Evolutionary conservation across 768 basidiomycete species (phyloP), one percentile per base, ranked within the genome.

Genomic region (Podaxis mareebaensis): DNA sequence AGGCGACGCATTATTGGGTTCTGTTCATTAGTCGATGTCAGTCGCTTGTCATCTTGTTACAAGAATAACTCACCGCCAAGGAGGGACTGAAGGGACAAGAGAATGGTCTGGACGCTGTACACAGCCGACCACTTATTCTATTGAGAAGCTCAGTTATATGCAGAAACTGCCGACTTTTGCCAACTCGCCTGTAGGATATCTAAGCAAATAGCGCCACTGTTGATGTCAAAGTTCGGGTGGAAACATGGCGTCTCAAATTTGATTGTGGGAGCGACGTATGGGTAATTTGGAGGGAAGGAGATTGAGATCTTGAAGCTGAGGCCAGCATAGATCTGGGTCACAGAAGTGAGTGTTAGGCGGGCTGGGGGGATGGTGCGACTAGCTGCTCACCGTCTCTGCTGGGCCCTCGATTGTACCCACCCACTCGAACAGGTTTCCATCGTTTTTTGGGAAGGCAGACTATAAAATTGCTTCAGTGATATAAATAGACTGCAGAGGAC

Each of bases 81-180:
- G 40, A 96, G 78, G 10, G 91, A 93, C 71, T 96, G 95, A 61
- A 96, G 75, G 12, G 94, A 95, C 8, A 96, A 77, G 20, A 96
- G 83, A 46, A 96, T 91, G 0, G 93, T 95, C 67, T 94, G 92
- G 39, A 95, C 94, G 64, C 91, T 93, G 74, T 96, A 94, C 1
- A 95, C 90, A 6, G 95, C 93, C 3, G 92, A 93, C 95, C 94
- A 96, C 71, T 95, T 92, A 75, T 95, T 93, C 91, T 93, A 65
- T n/a, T 46, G 36, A 52, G 46, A 53, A 54, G 39, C 40, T 63
- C 24, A 13, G 22, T 46, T 17, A 54, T 30, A 26, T 24, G 40
- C 42, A 36, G 54, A 33, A 15, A 24, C 11, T 33, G 5, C 22
- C 28, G 17, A 3, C 40, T 48, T 40, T 39, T 30, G 13, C 12